These are phyloP conservation scores for Fusarium pilosicola DNA, from an alignment of 2,329 filamentous ascomycete genomes.

Conservation along the genomic window DNA sequence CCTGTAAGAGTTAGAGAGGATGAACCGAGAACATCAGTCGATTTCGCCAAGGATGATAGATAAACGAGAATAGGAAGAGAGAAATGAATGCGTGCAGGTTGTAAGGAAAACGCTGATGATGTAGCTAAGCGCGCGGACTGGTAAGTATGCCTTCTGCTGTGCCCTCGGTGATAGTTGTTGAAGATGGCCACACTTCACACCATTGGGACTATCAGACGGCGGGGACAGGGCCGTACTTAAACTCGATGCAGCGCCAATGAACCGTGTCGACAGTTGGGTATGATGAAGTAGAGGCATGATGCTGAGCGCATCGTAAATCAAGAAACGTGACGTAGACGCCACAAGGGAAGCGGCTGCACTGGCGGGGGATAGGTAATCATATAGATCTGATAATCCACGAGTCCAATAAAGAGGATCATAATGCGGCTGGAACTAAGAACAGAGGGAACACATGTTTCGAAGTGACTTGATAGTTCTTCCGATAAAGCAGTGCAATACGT, in stretches of 20 bases:
- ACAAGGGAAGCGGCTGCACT: slow-evolving; percentile 23
- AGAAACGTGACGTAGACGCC: slow-evolving; percentile 41
- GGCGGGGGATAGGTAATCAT: slow-evolving; percentile 19
- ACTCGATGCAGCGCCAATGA: neutral
- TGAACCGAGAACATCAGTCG: neutral
- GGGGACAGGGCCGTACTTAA: neutral
- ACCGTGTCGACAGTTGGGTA: neutral
- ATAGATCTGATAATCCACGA: slow-evolving; percentile 6
- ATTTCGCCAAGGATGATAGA: neutral
- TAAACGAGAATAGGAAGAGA: neutral
- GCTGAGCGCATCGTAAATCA: slow-evolving; percentile 29
- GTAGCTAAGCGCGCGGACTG: slow-evolving; percentile 34
- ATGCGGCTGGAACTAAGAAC: neutral
- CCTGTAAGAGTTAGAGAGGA: slow-evolving; percentile 28
- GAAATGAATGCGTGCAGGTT: neutral
- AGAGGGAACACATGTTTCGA: neutral
- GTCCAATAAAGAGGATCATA: neutral
- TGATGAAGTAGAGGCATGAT: neutral
- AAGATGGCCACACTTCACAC: neutral
- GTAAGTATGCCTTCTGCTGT: slow-evolving; percentile 16
- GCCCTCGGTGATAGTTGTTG: slow-evolving; percentile 5
- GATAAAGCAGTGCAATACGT: neutral
- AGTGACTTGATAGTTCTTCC: neutral
- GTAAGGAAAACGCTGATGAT: slow-evolving; percentile 19
- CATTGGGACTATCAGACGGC: neutral